Conservation (phyloP, 164 flowering plant species). For the Annona cherimola region DNA sequence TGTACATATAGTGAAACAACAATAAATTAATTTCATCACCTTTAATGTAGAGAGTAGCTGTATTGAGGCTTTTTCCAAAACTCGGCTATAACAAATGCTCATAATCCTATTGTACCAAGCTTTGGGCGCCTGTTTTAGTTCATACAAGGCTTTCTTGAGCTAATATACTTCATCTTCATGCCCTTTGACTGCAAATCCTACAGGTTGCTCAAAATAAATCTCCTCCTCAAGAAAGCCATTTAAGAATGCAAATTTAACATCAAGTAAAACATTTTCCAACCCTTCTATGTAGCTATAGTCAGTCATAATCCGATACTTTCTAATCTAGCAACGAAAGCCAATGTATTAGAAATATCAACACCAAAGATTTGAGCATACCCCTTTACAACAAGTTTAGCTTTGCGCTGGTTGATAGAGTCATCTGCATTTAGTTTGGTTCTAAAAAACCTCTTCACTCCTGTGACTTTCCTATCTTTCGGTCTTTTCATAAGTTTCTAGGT, state of each 20-base stretch:
- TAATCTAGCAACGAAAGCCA: background rate
- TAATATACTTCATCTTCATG: background rate
- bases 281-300: background rate
- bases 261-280: background rate
- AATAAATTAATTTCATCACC: background rate
- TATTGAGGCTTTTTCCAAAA: background rate
- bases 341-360: background rate
- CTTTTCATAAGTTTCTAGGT: background rate
- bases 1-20: background rate
- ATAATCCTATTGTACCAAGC: constrained; percentile 1
- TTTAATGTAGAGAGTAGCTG: background rate
- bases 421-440: background rate
- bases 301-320: background rate
- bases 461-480: background rate
- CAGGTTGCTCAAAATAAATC: background rate
- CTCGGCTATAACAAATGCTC: background rate
- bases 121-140: background rate
- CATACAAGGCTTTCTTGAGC: constrained; percentile 1
- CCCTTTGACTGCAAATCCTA: background rate
- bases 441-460: constrained; percentile 5
- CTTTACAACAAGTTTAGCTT: background rate
- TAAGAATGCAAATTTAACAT: background rate
- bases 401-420: background rate
- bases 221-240: background rate
- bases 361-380: background rate